Evolutionary conservation across 805 yeast genomes (phyloP).

Genomic region (Grigorovia humatica): DNA sequence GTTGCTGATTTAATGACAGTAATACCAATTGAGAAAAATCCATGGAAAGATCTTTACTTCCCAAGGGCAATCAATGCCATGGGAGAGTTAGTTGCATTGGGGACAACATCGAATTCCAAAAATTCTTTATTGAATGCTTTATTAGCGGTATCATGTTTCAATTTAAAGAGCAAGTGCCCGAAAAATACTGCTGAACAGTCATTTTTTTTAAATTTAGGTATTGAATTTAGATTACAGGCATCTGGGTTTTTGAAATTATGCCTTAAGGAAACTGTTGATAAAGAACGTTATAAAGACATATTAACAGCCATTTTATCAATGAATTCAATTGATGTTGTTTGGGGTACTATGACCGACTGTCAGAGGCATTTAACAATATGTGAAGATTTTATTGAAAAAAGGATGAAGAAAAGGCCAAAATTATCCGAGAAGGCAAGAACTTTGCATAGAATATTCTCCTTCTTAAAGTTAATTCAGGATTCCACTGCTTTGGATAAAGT

Average conservation of each 20-base stretch:
- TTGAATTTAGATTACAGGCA: slow-evolving; percentile 66
- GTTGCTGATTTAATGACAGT: slow-evolving; percentile 77
- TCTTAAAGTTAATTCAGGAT: slow-evolving; percentile 66
- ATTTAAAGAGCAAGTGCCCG: slow-evolving; percentile 60
- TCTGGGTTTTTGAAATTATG: slow-evolving; percentile 54
- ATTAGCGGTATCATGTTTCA: slow-evolving; percentile 73
- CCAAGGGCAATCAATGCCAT: slow-evolving; percentile 75
- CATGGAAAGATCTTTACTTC: slow-evolving; percentile 81
- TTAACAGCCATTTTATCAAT: slow-evolving; percentile 73
- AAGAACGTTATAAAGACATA: slow-evolving; percentile 72
- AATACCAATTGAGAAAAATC: slow-evolving; percentile 53
- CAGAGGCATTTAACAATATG: slow-evolving; percentile 65
- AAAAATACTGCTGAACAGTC: slow-evolving; percentile 59
- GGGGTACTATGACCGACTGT: slow-evolving; percentile 88
- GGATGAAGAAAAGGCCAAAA: slow-evolving; percentile 55
- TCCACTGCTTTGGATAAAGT: slow-evolving; percentile 40
- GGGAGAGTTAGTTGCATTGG: slow-evolving; percentile 69
- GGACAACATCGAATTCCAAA: slow-evolving; percentile 64
- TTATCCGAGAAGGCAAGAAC: slow-evolving; percentile 67
- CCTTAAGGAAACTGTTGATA: slow-evolving; percentile 39
- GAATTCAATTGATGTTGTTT: slow-evolving; percentile 80
- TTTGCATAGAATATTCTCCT: slow-evolving; percentile 68
- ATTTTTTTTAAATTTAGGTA: slow-evolving; percentile 62
- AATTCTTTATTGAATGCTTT: slow-evolving; percentile 70
- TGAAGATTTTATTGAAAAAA: slow-evolving; percentile 59